Evolutionary conservation across 306 rosid genomes (phyloP), one percentile per base, ranked within the genome.

Genomic region (Cucurbita pepo): DNA sequence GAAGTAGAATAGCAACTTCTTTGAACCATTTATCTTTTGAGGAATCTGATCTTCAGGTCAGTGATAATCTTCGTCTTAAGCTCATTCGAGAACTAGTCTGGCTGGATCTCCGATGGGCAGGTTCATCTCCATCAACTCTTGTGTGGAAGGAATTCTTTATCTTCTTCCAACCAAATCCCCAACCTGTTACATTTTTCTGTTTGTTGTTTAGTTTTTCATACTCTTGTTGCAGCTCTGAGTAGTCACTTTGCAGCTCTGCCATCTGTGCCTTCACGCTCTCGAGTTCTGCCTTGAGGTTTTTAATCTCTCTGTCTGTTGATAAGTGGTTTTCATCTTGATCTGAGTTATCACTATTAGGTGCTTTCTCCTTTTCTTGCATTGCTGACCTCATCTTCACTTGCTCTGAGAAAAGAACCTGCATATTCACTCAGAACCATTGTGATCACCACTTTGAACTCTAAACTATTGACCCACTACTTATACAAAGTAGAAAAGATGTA

Each of bases 371-470:
- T 69, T 82, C 92, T 84, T 85, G 89, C 91, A 89, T 84, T 38
- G 86, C 83, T 69, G 79, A 60, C 78, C 91, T 89, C 96, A 95
- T 88, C 85, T 89, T 95, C 73, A 88, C 76, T 85, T 95, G 99
- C 87, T 95, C 96, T 34, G 84, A 82, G 75, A 87, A 80, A 34
- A 82, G 81, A 71, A 95, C 91, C 99, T 91, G 92, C 92, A 64
- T 37, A 66, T 69, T 69, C 55, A 56, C 52, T 75, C 66, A n/a
- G n/a, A 40, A 65, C 9, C 43, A 43, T 48, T 65, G 38, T 44
- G 38, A 43, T 44, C 18, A 43, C 16, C 18, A 65, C 71, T 44
- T 13, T 10, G 75, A 71, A 53, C 47, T 12, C 6, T 14, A 69
- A 34, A 37, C 6, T 71, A 66, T 45, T 47, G 43, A 22, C 40